Conservation (phyloP, 441 rosid genomes). For the Erysimum pusillum region DNA sequence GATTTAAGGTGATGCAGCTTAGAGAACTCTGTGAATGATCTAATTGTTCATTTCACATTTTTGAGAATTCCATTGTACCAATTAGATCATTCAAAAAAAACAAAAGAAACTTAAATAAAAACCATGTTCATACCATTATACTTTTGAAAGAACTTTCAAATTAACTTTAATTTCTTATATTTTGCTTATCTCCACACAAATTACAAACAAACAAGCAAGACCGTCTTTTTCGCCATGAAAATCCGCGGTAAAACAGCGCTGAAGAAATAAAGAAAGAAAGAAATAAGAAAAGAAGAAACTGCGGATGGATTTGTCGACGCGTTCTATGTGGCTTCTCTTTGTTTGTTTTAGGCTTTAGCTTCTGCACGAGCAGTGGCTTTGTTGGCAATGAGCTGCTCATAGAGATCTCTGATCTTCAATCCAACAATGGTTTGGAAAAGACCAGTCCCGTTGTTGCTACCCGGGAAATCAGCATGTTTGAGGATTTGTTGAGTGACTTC, state of each 20-base stretch:
- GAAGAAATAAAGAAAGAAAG: constrained; percentile 1
- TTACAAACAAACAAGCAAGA: constrained; percentile 42
- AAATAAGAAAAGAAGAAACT: constrained; percentile 32
- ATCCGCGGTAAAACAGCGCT: constrained; percentile 20
- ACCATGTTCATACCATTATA: no score
- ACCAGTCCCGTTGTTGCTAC: constrained; percentile 96
- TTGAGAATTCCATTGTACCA: no score
- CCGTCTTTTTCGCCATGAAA: constrained; percentile 44
- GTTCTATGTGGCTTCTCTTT: neutral
- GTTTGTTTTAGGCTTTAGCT: constrained; percentile 58
- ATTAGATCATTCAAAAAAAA: no score
- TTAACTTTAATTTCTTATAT: no score
- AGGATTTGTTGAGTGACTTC: constrained; percentile 98
- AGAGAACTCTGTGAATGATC: no score
- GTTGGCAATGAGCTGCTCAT: constrained; percentile 70
- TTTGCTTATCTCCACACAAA: constrained; percentile 42
- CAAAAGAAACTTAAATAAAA: no score
- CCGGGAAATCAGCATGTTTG: constrained; percentile 93
- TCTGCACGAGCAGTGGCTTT: constrained; percentile 62
- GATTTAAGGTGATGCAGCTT: no score
- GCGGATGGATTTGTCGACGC: constrained; percentile 40
- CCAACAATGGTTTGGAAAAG: constrained; percentile 96
- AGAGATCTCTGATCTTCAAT: constrained; percentile 91
- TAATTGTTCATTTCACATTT: no score
- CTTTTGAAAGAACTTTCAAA: no score